phyloP scores from a whole-genome alignment of 768 basidiomycete genomes.

The Solioccasus polychromus region DNA sequence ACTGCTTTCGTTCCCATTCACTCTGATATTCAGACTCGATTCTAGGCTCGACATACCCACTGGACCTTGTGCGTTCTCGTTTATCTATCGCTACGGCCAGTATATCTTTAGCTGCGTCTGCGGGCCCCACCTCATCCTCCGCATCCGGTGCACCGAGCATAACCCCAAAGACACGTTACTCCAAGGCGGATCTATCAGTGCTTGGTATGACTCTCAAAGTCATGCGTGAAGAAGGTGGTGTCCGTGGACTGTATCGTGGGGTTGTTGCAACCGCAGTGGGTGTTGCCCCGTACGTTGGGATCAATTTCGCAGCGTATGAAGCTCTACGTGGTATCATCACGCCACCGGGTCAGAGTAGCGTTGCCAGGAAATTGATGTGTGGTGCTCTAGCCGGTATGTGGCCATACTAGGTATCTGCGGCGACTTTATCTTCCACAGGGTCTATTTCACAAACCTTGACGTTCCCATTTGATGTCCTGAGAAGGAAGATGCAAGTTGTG shows the following conservation, averaged over 20 bases:
- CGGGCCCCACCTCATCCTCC: conserved; percentile 27
- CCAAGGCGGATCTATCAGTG: conserved; percentile 62
- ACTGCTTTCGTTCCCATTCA: conserved; percentile 4
- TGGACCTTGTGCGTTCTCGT: conserved; percentile 91
- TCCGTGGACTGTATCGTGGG: conserved; percentile 84
- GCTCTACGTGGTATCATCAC: conserved; percentile 70
- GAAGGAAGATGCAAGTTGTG: conserved; percentile 93
- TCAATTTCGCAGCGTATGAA: conserved; percentile 96
- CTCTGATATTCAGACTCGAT: conserved; percentile 10
- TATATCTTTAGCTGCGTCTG: conserved; percentile 40
- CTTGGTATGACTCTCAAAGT: conserved; percentile 90
- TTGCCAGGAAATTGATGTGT: conserved; percentile 70
- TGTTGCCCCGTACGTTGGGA: conserved; percentile 86
- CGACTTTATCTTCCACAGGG: conserved; percentile 39
- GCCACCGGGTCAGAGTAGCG: conserved; percentile 73
- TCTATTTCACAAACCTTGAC: conserved; percentile 91
- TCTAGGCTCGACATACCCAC: conserved; percentile 81
- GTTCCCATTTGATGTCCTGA: conserved; percentile 92
- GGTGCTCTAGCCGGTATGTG: conserved; percentile 80
- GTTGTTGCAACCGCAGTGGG: conserved; percentile 81
- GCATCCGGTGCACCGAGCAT: conserved; percentile 49
- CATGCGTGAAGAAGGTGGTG: conserved; percentile 87
- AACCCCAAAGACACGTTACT: conserved; percentile 36
- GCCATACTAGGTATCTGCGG: too few relatives aligned
- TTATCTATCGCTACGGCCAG: conserved; percentile 93